Percentiles rank a stretch among this genome's conserved stretches.
phyloP scores from a whole-genome alignment of 805 yeast genomes.

The Candida adriatica region DNA sequence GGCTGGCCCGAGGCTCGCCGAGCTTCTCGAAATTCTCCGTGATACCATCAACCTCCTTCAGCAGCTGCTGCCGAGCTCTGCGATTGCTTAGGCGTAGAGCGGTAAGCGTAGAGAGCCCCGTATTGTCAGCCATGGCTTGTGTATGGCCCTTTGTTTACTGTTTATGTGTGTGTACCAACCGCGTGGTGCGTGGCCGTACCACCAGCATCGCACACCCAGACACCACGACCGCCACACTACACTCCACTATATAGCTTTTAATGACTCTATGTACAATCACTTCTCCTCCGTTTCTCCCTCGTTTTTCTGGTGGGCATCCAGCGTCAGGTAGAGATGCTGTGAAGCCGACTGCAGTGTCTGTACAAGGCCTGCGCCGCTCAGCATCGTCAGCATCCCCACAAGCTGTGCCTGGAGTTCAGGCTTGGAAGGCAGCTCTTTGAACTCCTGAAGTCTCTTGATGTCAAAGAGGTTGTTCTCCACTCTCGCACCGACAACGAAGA shows the following conservation, averaged over 20 bases:
- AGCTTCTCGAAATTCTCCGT: background rate
- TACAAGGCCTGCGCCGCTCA: constrained; percentile 87
- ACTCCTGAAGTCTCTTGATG: constrained; percentile 44
- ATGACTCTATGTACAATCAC: no score
- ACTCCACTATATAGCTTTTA: no score
- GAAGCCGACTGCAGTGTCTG: constrained; percentile 70
- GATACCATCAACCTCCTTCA: constrained; percentile 1
- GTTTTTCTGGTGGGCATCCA: constrained; percentile 55
- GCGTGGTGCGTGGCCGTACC: background rate
- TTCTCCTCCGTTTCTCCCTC: no score
- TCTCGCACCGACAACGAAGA: constrained; percentile 81
- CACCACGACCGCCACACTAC: constrained; percentile 1
- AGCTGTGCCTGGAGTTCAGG: constrained; percentile 73
- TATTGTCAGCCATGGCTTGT: constrained; percentile 1
- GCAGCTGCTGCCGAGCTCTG: constrained; percentile 12
- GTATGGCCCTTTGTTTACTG: background rate
- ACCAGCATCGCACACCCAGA: background rate
- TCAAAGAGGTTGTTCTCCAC: constrained; percentile 57
- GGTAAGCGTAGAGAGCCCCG: constrained; percentile 18
- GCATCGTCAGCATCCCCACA: constrained; percentile 72
- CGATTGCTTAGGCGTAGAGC: constrained; percentile 16
- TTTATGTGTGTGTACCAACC: background rate
- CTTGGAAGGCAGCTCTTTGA: constrained; percentile 69
- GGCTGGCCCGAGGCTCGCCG: constrained; percentile 7
- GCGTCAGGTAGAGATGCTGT: constrained; percentile 61